Conservation (phyloP, 352 stramenopile species). For the Globisporangium middletonii region DNA sequence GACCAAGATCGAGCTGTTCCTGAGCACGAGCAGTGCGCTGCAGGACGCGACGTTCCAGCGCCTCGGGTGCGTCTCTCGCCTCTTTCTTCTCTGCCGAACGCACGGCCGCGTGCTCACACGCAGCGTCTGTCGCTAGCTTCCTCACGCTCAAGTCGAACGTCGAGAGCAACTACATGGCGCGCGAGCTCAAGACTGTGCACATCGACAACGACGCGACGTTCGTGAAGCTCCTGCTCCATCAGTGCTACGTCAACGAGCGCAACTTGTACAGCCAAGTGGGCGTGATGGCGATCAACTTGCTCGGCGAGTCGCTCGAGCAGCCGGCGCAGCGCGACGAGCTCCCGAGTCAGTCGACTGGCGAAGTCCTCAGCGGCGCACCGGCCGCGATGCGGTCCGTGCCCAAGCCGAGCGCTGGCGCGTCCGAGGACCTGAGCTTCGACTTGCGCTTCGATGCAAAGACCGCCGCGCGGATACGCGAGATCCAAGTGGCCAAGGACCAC, state of each 20-base stretch:
- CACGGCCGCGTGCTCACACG: neutral
- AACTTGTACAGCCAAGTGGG: conserved; percentile 91
- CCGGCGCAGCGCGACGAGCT: conserved; percentile 20
- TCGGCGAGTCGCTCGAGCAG: conserved; percentile 45
- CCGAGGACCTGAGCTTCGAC: conserved; percentile 69
- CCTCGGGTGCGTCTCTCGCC: conserved; percentile 43
- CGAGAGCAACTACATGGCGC: conserved; percentile 78
- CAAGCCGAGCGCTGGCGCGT: conserved; percentile 11
- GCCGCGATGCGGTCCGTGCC: conserved; percentile 16
- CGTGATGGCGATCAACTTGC: conserved; percentile 87
- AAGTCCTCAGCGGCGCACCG: conserved; percentile 17
- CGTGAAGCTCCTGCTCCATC: conserved; percentile 87
- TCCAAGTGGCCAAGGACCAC: conserved; percentile 81
- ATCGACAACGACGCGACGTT: conserved; percentile 82
- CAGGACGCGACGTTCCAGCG: conserved; percentile 59
- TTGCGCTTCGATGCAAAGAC: conserved; percentile 89
- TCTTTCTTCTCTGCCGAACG: neutral
- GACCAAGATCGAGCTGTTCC: conserved; percentile 91
- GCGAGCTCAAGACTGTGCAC: conserved; percentile 92
- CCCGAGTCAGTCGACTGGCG: conserved; percentile 41
- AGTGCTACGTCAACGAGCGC: conserved; percentile 85
- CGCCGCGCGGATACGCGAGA: conserved; percentile 81
- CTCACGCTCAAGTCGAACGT: conserved; percentile 80
- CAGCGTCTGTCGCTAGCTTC: conserved; percentile 21
- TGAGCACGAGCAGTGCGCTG: conserved; percentile 44